Evolutionary conservation across 1,284 basidiomycete species (phyloP).

Genomic region (Papiliotrema fonsecae): DNA sequence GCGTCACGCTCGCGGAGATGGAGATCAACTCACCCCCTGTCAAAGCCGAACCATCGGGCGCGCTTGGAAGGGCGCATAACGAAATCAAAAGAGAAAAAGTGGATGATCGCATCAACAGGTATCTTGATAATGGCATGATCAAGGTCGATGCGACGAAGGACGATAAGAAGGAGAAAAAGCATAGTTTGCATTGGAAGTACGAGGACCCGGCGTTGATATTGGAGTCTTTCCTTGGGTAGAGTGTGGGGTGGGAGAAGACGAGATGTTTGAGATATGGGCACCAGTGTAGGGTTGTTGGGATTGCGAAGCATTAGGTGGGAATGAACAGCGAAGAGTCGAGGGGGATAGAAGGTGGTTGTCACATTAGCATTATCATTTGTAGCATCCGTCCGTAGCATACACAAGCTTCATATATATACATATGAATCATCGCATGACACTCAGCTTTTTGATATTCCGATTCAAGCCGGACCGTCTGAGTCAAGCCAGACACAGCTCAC

Average conservation of each 20-base stretch:
- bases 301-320: too few relatives aligned
- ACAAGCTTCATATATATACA: too few relatives aligned
- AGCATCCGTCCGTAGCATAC: too few relatives aligned
- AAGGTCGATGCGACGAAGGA: conserved; percentile 39
- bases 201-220: conserved; percentile 47
- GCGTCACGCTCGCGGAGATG: conserved; percentile 25
- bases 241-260: background rate
- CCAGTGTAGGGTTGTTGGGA: too few relatives aligned
- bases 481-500: too few relatives aligned
- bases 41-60: background rate
- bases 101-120: conserved; percentile 9
- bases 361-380: too few relatives aligned
- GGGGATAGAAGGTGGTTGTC: too few relatives aligned
- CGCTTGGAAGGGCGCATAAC: background rate
- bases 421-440: too few relatives aligned
- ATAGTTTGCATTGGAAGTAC: conserved; percentile 48
- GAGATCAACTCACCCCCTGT: conserved; percentile 9
- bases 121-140: conserved; percentile 31
- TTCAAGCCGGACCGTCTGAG: too few relatives aligned
- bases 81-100: background rate
- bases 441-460: too few relatives aligned
- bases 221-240: conserved; percentile 42
- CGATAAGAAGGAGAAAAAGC: conserved; percentile 41
- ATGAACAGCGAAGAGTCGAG: too few relatives aligned
- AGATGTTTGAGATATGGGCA: too few relatives aligned